Conservation (phyloP, 768 basidiomycete genomes). For the Austroboletus festivus region DNA sequence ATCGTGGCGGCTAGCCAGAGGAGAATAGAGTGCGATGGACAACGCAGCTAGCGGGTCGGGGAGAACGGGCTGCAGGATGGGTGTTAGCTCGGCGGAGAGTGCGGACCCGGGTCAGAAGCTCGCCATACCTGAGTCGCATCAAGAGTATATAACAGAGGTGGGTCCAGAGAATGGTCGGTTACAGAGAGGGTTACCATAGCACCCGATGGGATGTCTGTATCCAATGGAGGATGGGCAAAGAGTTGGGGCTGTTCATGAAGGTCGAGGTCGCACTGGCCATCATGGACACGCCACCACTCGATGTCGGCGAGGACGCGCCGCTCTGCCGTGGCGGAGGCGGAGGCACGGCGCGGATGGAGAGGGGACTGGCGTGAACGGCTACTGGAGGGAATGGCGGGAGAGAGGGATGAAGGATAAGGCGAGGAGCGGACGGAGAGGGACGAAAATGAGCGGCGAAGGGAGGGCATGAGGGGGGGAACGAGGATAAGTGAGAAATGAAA, state of each 20-base stretch:
- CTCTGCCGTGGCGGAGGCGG: slow-evolving; percentile 59
- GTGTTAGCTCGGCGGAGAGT: slow-evolving; percentile 20
- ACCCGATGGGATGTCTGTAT: slow-evolving; percentile 14
- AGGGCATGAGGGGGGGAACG: slow-evolving; percentile 48
- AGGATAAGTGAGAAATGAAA: slow-evolving; percentile 32
- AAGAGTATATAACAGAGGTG: too few species aligned
- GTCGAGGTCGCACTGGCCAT: slow-evolving; percentile 53
- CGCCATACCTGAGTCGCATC: slow-evolving; percentile 29
- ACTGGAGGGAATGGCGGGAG: slow-evolving; percentile 31
- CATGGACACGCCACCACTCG: slow-evolving; percentile 83
- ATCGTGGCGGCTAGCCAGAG: slow-evolving; percentile 39
- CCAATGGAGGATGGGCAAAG: slow-evolving; percentile 9
- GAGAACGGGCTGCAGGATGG: slow-evolving; percentile 29
- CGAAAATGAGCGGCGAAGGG: slow-evolving; percentile 75
- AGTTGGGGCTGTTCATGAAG: slow-evolving; percentile 31
- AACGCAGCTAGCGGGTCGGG: slow-evolving; percentile 50
- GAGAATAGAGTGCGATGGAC: slow-evolving; percentile 55
- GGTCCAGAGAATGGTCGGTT: slow-evolving; percentile 38
- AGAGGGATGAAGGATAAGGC: slow-evolving; percentile 54
- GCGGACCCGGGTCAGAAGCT: neutral
- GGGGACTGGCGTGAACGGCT: slow-evolving; percentile 39
- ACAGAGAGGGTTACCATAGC: slow-evolving; percentile 34
- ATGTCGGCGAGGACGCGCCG: slow-evolving; percentile 82
- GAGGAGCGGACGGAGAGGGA: slow-evolving; percentile 65
- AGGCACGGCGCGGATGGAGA: slow-evolving; percentile 52